A percentile compares a stretch with the other conserved stretches of the same genome.
Conservation (phyloP, 2,329 filamentous ascomycete species). For the Aspergillus flavus region DNA sequence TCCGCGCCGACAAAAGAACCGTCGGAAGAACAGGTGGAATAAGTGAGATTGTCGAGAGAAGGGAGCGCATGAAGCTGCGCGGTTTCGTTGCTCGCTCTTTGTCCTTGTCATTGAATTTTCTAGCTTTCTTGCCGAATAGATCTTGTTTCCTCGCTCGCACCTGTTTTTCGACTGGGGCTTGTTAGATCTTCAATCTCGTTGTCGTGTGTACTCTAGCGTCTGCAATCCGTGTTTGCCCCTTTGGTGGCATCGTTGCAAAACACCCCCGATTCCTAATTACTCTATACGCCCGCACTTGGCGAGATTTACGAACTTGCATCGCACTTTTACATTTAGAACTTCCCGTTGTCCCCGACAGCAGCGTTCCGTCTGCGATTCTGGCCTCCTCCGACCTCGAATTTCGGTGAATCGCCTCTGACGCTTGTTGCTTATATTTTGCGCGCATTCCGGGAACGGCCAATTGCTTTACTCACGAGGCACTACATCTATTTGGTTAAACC, state of each 20-base stretch:
- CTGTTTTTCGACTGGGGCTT: neutral
- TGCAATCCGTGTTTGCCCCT: neutral
- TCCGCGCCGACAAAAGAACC: slow-evolving; percentile 12
- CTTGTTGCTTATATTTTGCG: neutral
- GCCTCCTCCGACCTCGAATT: neutral
- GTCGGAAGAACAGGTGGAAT: slow-evolving; percentile 13
- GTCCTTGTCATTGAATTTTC: slow-evolving; percentile 39
- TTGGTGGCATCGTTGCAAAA: neutral
- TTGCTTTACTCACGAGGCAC: neutral
- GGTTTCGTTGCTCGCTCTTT: slow-evolving; percentile 62
- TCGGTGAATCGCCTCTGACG: neutral
- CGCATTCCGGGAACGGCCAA: neutral
- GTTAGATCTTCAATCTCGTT: neutral
- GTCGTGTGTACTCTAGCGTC: slow-evolving; percentile 4
- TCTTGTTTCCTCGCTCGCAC: neutral
- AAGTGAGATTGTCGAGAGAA: slow-evolving; percentile 1
- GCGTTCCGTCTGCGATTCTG: neutral
- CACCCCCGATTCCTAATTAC: neutral
- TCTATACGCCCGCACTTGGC: neutral
- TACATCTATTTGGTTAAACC: neutral
- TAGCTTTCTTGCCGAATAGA: neutral
- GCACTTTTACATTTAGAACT: neutral
- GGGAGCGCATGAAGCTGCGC: slow-evolving; percentile 63
- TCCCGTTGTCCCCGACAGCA: neutral
- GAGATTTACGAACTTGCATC: neutral